Conservation (phyloP, 2,329 filamentous ascomycete genomes). For the Monilinia vaccinii-corymbosi region DNA sequence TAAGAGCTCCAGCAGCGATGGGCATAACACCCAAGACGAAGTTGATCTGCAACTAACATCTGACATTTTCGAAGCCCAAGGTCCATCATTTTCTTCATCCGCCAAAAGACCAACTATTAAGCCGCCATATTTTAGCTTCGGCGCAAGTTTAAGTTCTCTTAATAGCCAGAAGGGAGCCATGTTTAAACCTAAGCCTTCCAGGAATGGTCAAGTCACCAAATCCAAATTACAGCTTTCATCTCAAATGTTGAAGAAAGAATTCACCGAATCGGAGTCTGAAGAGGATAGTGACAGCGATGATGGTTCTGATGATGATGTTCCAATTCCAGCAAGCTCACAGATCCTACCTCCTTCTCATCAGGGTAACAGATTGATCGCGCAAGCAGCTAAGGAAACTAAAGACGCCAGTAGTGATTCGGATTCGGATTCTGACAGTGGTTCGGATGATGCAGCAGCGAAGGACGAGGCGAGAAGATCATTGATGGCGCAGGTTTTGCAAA, state of each 20-base stretch:
- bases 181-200: constrained; percentile 4
- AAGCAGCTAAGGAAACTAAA: neutral
- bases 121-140: constrained; percentile 19
- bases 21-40: constrained; percentile 22
- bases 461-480: neutral
- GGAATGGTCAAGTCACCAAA: constrained; percentile 6
- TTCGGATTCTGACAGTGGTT: constrained; percentile 5
- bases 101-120: constrained; percentile 14
- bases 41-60: constrained; percentile 26
- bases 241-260: constrained; percentile 9
- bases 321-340: neutral
- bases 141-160: constrained; percentile 19
- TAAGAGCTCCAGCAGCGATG: constrained; percentile 19
- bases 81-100: neutral
- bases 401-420: constrained; percentile 7
- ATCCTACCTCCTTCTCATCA: neutral
- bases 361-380: neutral
- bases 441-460: neutral
- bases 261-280: constrained; percentile 15
- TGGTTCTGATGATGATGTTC: constrained; percentile 1
- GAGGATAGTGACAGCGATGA: constrained; percentile 15
- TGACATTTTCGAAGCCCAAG: constrained; percentile 22
- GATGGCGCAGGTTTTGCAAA: neutral
- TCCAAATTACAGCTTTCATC: constrained; percentile 3
- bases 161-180: constrained; percentile 11